Conservation (phyloP, 352 stramenopile genomes). For the Bremia lactucae region DNA sequence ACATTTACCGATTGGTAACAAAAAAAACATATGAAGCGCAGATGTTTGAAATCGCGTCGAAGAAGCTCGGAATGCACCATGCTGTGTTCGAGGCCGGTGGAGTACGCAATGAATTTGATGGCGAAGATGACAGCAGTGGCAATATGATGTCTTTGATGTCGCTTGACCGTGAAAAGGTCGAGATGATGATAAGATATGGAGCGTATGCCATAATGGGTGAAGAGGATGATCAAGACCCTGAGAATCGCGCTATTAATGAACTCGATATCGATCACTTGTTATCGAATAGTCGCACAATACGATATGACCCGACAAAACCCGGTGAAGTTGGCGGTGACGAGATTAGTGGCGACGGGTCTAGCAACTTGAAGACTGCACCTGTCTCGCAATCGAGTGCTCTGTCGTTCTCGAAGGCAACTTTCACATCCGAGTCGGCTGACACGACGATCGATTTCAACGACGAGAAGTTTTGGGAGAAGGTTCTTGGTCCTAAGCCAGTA, state of each 20-base stretch:
- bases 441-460: constrained; percentile 86
- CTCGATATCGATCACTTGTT: constrained; percentile 84
- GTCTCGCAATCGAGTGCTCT: constrained; percentile 51
- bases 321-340: constrained; percentile 34
- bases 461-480: constrained; percentile 88
- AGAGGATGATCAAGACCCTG: constrained; percentile 88
- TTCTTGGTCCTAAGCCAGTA: constrained; percentile 75
- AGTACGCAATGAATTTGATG: constrained; percentile 88
- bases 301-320: constrained; percentile 65
- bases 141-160: constrained; percentile 90
- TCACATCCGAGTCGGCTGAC: constrained; percentile 81
- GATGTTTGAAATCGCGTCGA: constrained; percentile 98
- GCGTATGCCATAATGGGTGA: constrained; percentile 96
- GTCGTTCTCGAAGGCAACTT: constrained; percentile 84
- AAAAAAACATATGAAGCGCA: constrained; percentile 98
- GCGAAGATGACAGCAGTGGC: constrained; percentile 88
- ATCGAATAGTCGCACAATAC: constrained; percentile 78
- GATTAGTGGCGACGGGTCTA: constrained; percentile 30
- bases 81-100: constrained; percentile 94
- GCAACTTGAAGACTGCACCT: constrained; percentile 23
- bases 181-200: constrained; percentile 95
- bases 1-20: constrained; percentile 99
- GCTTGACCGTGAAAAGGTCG: constrained; percentile 95
- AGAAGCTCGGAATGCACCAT: constrained; percentile 98
- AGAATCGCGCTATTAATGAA: constrained; percentile 84